Conservation (phyloP, 2,329 filamentous ascomycete species). For the Trichoderma citrinoviride region DNA sequence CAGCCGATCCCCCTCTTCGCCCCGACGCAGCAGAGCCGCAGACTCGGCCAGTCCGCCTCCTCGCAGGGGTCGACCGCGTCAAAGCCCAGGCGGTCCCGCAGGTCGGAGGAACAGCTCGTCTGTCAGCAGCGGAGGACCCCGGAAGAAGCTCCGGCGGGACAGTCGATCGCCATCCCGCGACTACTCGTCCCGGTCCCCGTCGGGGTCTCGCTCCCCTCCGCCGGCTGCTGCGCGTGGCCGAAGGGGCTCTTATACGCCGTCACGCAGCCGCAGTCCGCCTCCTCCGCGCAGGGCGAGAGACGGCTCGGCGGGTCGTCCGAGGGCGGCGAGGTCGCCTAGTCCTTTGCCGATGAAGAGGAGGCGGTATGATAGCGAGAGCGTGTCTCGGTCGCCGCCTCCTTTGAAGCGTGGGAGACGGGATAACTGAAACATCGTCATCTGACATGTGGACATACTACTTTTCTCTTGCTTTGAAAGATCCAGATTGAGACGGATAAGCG, state of each 20-base stretch:
- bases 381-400: constrained; percentile 34
- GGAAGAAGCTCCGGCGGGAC: constrained; percentile 27
- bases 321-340: constrained; percentile 26
- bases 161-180: constrained; percentile 35
- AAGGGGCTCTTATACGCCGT: constrained; percentile 29
- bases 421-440: constrained; percentile 23
- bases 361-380: constrained; percentile 33
- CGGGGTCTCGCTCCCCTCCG: constrained; percentile 30
- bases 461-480: neutral
- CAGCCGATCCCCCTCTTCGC: constrained; percentile 33
- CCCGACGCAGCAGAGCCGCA: constrained; percentile 24
- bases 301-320: constrained; percentile 11
- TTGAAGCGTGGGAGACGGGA: constrained; percentile 34
- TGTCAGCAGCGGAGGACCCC: constrained; percentile 31
- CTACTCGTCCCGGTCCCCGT: constrained; percentile 28
- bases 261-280: constrained; percentile 23
- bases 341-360: constrained; percentile 33
- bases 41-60: constrained; percentile 28
- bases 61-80: constrained; percentile 26
- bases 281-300: constrained; percentile 20
- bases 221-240: constrained; percentile 27
- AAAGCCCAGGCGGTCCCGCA: constrained; percentile 23
- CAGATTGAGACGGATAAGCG: neutral
- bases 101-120: constrained; percentile 37
- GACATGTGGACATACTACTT: neutral